Conservation (phyloP, 345 rosid species). For the Salix dunnii region DNA sequence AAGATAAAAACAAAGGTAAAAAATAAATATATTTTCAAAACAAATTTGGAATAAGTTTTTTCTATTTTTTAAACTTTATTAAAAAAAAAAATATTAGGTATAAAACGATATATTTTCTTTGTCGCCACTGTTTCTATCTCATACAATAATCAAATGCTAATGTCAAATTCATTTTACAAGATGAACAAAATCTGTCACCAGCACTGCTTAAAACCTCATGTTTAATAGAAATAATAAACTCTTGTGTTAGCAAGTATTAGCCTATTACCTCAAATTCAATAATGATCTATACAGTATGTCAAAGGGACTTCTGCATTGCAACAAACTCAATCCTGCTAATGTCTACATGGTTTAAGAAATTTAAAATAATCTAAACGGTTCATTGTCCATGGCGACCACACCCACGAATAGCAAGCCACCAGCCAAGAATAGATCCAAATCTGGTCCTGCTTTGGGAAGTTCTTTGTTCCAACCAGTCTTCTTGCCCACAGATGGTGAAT, state of each 20-base stretch:
- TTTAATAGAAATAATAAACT: neutral
- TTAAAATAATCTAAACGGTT: neutral
- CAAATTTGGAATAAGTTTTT: no score
- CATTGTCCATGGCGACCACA: neutral
- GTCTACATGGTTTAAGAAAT: neutral
- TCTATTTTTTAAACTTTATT: no score
- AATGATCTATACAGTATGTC: neutral
- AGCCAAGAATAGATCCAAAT: neutral
- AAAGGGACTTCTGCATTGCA: neutral
- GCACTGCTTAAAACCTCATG: neutral
- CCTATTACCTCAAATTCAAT: neutral
- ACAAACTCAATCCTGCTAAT: conserved; percentile 1
- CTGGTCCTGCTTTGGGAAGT: neutral
- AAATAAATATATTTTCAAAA: no score
- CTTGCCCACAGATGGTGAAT: neutral
- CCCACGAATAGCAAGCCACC: neutral
- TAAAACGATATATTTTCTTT: no score
- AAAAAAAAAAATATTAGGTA: no score
- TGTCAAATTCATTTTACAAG: neutral
- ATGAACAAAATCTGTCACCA: neutral
- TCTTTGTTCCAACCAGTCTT: neutral
- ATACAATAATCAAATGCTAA: no score
- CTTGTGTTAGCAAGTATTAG: neutral
- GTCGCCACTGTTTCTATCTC: no score
- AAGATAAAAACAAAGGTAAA: no score